phyloP scores from a whole-genome alignment of 129 eudicot genomes.

The Saposhnikovia divaricata region DNA sequence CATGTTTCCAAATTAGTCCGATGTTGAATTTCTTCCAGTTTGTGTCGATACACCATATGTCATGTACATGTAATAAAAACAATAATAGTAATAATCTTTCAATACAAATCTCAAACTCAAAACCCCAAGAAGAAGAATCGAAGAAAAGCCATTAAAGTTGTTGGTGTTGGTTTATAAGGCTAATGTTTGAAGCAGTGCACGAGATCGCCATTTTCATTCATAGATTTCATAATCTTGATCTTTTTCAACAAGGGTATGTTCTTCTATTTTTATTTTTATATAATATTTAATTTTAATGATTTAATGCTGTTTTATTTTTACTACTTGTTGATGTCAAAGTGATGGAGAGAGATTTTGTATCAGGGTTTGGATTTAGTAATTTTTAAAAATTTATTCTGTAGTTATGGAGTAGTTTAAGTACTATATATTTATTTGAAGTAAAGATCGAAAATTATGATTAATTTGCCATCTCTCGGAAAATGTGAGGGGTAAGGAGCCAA shows the following conservation, averaged over 20 bases:
- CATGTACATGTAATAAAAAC: background rate
- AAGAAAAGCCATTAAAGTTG: background rate
- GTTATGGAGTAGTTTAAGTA: too few relatives aligned
- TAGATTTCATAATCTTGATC: slow-evolving; percentile 95
- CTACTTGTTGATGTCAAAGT: background rate
- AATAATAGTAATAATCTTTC: background rate
- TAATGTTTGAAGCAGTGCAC: slow-evolving; percentile 76
- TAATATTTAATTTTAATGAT: too few relatives aligned
- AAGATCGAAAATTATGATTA: background rate
- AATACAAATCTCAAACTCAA: background rate
- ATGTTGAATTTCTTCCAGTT: background rate
- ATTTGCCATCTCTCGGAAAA: background rate
- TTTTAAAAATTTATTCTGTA: background rate
- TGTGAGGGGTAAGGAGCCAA: background rate
- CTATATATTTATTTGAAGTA: too few relatives aligned
- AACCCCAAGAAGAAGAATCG: background rate
- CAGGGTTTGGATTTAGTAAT: background rate
- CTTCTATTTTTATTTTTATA: too few relatives aligned
- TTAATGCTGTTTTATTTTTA: too few relatives aligned
- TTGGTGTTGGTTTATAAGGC: background rate
- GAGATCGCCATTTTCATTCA: slow-evolving; percentile 88
- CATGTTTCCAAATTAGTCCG: background rate
- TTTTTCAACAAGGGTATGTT: slow-evolving; percentile 91
- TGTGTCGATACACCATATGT: background rate
- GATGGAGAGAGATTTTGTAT: background rate